These are phyloP conservation scores for Spencermartinsiella ligniputridi DNA, from an alignment of 1,139 yeast species.

Conservation along the genomic window DNA sequence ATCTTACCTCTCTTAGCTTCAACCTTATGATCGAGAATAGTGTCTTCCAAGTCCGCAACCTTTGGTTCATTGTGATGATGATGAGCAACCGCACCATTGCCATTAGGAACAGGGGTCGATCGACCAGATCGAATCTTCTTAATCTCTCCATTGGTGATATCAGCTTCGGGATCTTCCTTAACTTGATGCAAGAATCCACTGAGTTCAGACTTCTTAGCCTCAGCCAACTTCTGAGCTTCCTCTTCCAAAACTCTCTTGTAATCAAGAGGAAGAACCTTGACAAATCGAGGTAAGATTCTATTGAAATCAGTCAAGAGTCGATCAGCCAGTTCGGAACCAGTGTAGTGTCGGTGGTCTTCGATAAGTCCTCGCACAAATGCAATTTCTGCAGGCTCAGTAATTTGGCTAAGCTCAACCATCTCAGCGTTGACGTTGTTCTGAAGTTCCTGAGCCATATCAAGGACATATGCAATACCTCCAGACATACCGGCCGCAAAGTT, in stretches of 20 bases:
- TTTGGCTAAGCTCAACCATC: constrained; percentile 72
- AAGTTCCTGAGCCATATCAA: constrained; percentile 93
- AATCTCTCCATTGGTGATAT: constrained; percentile 83
- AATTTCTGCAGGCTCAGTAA: constrained; percentile 86
- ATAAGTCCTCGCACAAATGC: constrained; percentile 90
- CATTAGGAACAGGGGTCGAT: constrained; percentile 20
- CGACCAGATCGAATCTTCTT: constrained; percentile 21
- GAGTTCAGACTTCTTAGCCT: constrained; percentile 50
- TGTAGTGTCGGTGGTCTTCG: constrained; percentile 94
- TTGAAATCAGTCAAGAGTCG: constrained; percentile 80
- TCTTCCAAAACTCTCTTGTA: constrained; percentile 84
- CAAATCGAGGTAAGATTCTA: constrained; percentile 82
- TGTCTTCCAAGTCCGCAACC: constrained; percentile 85
- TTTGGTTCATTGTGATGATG: constrained; percentile 65
- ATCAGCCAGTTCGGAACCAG: constrained; percentile 86
- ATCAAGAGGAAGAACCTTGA: constrained; percentile 88
- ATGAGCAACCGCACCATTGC: constrained; percentile 29
- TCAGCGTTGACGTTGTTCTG: constrained; percentile 72
- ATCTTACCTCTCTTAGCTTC: constrained; percentile 57
- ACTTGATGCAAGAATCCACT: constrained; percentile 58
- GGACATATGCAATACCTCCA: constrained; percentile 97
- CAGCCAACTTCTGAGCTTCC: constrained; percentile 64
- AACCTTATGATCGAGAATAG: constrained; percentile 63
- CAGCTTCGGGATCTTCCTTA: constrained; percentile 78
- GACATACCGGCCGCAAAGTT: constrained; percentile 99